These are phyloP conservation scores for Coemansia sp. DNA, from an alignment of 192 early-diverging fungal species.

Conservation along the genomic window DNA sequence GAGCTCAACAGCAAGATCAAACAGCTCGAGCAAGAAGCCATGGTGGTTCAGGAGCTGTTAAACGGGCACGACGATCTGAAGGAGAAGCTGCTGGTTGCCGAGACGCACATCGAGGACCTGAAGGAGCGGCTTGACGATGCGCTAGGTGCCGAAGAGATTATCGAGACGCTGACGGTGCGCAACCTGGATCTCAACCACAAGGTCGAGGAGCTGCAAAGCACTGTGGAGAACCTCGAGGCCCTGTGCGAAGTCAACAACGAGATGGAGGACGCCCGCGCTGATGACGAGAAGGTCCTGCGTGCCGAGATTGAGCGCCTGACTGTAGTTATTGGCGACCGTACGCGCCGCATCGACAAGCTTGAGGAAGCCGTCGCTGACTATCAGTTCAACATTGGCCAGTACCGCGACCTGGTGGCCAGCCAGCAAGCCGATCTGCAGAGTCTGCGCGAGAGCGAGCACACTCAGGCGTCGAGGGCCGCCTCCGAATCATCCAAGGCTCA, in stretches of 20 bases:
- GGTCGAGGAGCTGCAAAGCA: constrained; percentile 75
- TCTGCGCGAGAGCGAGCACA: constrained; percentile 67
- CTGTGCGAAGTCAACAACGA: constrained; percentile 90
- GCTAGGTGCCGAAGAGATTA: constrained; percentile 80
- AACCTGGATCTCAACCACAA: constrained; percentile 76
- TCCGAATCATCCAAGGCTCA: constrained; percentile 71
- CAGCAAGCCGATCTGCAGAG: constrained; percentile 78
- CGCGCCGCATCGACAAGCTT: constrained; percentile 61
- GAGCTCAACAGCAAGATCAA: constrained; percentile 66
- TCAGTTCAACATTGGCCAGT: constrained; percentile 83
- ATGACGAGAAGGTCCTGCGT: constrained; percentile 83
- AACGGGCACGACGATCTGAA: constrained; percentile 49
- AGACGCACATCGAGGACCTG: constrained; percentile 79
- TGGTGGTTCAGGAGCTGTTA: constrained; percentile 60
- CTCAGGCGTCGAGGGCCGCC: constrained; percentile 61
- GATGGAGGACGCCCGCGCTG: constrained; percentile 89
- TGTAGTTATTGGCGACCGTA: constrained; percentile 64
- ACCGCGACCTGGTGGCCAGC: constrained; percentile 77
- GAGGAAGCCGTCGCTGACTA: constrained; percentile 87
- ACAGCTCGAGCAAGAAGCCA: constrained; percentile 71
- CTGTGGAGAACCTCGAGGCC: constrained; percentile 86
- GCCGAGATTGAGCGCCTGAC: constrained; percentile 79
- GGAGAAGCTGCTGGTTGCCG: constrained; percentile 64
- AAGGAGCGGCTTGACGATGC: constrained; percentile 82
- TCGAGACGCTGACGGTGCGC: constrained; percentile 80